Percentiles rank a stretch among this genome's conserved stretches.
Conservation (phyloP, 78 protist genomes). For the Emiliania huxleyi region DNA sequence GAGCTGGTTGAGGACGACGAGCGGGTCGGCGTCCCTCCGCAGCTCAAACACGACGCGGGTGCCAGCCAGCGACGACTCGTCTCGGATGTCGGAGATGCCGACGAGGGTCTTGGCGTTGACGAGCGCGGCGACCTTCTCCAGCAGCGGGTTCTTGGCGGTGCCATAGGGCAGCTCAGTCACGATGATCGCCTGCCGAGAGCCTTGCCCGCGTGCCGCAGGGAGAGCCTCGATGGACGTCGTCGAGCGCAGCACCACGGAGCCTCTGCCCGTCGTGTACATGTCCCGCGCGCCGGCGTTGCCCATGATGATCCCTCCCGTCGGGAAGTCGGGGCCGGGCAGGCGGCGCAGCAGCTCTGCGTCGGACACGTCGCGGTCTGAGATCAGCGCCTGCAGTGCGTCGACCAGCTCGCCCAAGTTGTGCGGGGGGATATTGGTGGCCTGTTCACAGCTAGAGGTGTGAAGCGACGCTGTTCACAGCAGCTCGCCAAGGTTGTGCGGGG, state of each 20-base stretch:
- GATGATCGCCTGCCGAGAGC: not conserved
- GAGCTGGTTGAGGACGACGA: not conserved
- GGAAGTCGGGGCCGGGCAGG: conserved; percentile 38
- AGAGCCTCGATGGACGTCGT: not conserved
- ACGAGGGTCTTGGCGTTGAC: not conserved
- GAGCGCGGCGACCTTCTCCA: not conserved
- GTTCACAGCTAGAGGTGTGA: no score
- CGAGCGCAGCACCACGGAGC: not conserved
- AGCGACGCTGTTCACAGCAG: no score
- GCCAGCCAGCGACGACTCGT: not conserved
- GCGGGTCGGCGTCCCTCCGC: not conserved
- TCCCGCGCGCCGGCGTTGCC: not conserved
- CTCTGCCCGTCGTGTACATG: conserved; percentile 10
- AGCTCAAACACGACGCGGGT: not conserved
- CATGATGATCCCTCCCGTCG: conserved; percentile 28
- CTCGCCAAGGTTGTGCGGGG: conserved; percentile 33
- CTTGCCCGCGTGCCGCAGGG: not conserved
- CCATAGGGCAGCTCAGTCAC: conserved; percentile 4
- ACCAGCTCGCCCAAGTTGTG: conserved; percentile 14
- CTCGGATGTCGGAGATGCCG: not conserved
- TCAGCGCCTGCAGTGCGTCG: not conserved
- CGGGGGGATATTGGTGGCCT: conserved; percentile 26
- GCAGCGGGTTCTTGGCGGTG: not conserved
- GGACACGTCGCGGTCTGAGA: not conserved
- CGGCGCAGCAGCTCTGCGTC: not conserved